Base-by-base conservation (phyloP, 2,329 filamentous ascomycete genomes). In the Ceratocystis alfenasii region DNA sequence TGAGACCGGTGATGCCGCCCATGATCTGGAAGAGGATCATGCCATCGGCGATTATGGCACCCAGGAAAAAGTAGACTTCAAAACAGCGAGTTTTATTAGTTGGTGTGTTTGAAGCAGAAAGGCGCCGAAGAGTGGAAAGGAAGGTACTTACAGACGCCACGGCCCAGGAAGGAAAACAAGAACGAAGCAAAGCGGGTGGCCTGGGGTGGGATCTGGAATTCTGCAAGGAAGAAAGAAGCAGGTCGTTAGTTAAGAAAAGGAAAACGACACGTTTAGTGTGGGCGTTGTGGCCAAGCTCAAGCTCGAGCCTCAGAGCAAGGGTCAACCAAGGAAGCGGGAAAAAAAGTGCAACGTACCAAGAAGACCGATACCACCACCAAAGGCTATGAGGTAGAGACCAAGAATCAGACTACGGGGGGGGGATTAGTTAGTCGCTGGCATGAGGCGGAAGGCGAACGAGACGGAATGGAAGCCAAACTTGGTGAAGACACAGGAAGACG, bases 111-210 rank as follows among this genome's bases (percentile, higher is more conserved):
- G 5, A 28, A 20, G n/a, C n/a, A 20, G 1, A 22, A 8, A 30
- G 22, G 25, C 17, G n/a, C n/a, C 1, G 46, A 48, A 41, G 10
- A 15, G 36, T 20, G 15, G 22, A 61, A 60, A 65, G 30, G 45
- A 12, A 15, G 5, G 46, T 17, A 86, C 90, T 78, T 85, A 96
- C 92, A 97, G 75, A 90, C 81, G 77, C 94, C 94, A 74, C 94
- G 91, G 69, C 94, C 94, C 71, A 97, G 79, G 82, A 99, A 97
- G 67, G 90, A 95, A 81, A 97, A 97, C 77, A 97, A 87, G 81
- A 99, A 99, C 10, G 90, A 95, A 65, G 91, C 93, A 80, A 97
- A 96, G 78, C 90, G 87, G 67, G 91, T 88, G 65, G 96, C 82
- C 75, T 96, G 92, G 68, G 92, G 90, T 17, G 94, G 93, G 71